Evolutionary conservation across 164 flowering plant genomes (phyloP).

Genomic region (Annona cherimola): DNA sequence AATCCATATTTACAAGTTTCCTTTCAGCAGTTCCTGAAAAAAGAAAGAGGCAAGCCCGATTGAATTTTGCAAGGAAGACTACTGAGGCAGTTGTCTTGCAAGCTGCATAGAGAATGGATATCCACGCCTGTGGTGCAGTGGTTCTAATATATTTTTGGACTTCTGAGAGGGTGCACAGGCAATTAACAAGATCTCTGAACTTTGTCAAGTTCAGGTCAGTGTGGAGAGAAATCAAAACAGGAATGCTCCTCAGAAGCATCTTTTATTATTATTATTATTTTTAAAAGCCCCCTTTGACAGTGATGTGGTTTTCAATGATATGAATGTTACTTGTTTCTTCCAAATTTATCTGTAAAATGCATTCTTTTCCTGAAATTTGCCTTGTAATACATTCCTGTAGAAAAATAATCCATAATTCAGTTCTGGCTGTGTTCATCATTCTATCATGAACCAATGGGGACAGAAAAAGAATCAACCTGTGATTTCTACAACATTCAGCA

Average conservation of each 20-base stretch:
- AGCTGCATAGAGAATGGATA: slow-evolving; percentile 19
- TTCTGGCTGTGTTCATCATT: too few species aligned
- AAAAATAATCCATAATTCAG: too few species aligned
- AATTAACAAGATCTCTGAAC: background rate
- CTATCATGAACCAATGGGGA: too few species aligned
- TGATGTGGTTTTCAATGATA: background rate
- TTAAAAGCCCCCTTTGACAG: background rate
- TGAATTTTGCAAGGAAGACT: slow-evolving; percentile 44
- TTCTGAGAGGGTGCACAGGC: background rate
- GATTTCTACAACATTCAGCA: too few species aligned
- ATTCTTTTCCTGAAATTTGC: too few species aligned
- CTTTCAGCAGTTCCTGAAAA: slow-evolving; percentile 28
- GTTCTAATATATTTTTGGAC: background rate
- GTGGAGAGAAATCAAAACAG: background rate
- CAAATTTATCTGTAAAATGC: background rate
- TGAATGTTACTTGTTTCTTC: background rate
- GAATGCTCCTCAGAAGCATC: background rate
- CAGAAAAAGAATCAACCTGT: too few species aligned
- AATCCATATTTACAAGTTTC: background rate
- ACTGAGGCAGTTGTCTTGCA: slow-evolving; percentile 32
- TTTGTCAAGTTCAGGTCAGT: background rate
- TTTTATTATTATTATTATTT: too few species aligned
- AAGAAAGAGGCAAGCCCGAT: slow-evolving; percentile 50
- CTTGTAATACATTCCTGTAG: too few species aligned
- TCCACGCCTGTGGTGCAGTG: background rate